A percentile compares a stretch with the other conserved stretches of the same genome.
Conservation (phyloP, 164 flowering plant genomes). For the Vitis riparia region DNA sequence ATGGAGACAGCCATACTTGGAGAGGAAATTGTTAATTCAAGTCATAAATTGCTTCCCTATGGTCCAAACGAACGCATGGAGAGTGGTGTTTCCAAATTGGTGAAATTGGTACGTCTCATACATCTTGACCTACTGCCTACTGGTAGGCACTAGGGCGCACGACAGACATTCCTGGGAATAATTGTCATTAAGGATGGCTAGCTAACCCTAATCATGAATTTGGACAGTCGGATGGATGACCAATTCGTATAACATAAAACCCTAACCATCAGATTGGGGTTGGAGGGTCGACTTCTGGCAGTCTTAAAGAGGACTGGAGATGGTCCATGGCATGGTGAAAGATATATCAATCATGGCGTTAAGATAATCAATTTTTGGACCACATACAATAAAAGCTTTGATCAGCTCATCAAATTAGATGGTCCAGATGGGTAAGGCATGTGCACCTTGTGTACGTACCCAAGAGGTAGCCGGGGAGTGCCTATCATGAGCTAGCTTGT, state of each 20-base stretch:
- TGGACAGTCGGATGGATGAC: background rate
- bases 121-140: too few species aligned
- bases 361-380: constrained; percentile 1
- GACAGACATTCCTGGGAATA: constrained; percentile 1
- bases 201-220: background rate
- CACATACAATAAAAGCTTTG: background rate
- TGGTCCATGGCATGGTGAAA: background rate
- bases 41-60: too few species aligned
- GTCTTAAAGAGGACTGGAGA: background rate
- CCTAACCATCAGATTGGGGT: background rate
- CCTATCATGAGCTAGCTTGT: constrained; percentile 12
- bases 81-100: too few species aligned
- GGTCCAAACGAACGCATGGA: too few species aligned
- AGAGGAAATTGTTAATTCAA: too few species aligned
- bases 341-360: background rate
- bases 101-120: too few species aligned
- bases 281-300: background rate
- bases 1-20: too few species aligned
- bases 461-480: background rate
- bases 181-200: background rate
- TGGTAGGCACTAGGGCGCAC: too few species aligned
- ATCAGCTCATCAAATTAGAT: background rate
- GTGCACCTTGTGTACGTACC: background rate
- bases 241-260: background rate
- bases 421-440: background rate